Evolutionary conservation across 345 rosid species (phyloP).

Genomic region (Excoecaria cochinchinensis): DNA sequence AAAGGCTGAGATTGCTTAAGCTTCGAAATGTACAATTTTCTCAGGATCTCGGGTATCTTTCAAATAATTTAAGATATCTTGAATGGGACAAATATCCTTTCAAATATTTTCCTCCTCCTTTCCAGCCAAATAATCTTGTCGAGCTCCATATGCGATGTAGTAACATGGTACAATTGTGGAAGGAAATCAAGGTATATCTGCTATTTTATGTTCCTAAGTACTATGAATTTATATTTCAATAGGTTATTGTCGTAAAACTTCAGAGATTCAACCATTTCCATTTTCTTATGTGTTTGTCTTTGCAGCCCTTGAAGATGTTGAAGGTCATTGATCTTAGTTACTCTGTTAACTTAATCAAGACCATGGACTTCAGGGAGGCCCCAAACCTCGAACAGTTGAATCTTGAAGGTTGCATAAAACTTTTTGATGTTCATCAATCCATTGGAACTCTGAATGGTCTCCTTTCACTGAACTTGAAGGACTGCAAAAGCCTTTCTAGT

Average conservation of each 20-base stretch:
- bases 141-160: constrained; percentile 14
- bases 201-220: background rate
- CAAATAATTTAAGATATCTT: constrained; percentile 14
- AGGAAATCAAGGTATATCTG: constrained; percentile 8
- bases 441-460: constrained; percentile 14
- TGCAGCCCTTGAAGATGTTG: constrained; percentile 13
- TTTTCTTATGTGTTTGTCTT: background rate
- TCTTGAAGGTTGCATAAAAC: constrained; percentile 13
- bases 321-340: constrained; percentile 16
- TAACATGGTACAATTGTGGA: constrained; percentile 6
- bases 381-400: constrained; percentile 15
- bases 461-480: background rate
- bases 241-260: too few species aligned
- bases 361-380: background rate
- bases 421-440: constrained; percentile 12
- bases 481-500: constrained; percentile 9
- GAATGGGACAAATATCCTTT: constrained; percentile 14
- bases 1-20: constrained; percentile 13
- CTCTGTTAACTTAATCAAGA: background rate
- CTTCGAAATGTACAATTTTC: background rate
- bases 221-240: background rate
- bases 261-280: too few species aligned
- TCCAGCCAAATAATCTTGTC: constrained; percentile 15
- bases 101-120: constrained; percentile 10
- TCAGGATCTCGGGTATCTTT: background rate